A percentile compares a stretch with the other conserved stretches of the same genome.
phyloP scores from a whole-genome alignment of 2,329 filamentous ascomycete genomes.

The Zalaria obscura region DNA sequence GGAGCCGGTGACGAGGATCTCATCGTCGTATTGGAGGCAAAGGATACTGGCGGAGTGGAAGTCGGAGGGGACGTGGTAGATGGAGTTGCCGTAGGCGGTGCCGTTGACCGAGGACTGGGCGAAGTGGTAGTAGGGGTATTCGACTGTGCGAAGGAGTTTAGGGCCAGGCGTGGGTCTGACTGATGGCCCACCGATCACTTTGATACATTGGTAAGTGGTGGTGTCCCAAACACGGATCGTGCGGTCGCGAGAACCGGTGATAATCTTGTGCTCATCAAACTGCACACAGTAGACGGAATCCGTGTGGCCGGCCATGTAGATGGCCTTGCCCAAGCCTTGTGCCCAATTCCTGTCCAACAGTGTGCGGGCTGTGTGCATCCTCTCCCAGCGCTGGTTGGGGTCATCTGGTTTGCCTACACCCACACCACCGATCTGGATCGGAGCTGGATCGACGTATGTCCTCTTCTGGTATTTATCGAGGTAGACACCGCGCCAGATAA shows the following conservation, averaged over 20 bases:
- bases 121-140: conserved; percentile 23
- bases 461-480: conserved; percentile 36
- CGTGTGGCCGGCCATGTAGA: conserved; percentile 84
- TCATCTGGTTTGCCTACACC: conserved; percentile 33
- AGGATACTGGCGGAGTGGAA: conserved; percentile 89
- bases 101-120: conserved; percentile 31
- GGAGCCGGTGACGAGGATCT: conserved; percentile 87
- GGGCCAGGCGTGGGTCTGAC: conserved; percentile 36
- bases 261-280: conserved; percentile 96
- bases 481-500: conserved; percentile 51
- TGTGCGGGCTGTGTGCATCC: conserved; percentile 65
- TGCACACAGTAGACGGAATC: conserved; percentile 98
- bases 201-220: conserved; percentile 68
- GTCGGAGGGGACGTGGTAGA: conserved; percentile 30
- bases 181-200: conserved; percentile 69
- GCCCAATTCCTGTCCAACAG: conserved; percentile 66
- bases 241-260: conserved; percentile 88
- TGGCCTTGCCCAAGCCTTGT: conserved; percentile 56
- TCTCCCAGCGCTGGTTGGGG: conserved; percentile 68
- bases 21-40: conserved; percentile 85
- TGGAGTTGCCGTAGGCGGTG: conserved; percentile 28
- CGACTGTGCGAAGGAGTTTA: conserved; percentile 27
- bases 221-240: conserved; percentile 96
- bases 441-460: conserved; percentile 28
- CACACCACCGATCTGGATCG: conserved; percentile 32